phyloP scores from a whole-genome alignment of 352 stramenopile genomes.

The Blastocystis sp. region DNA sequence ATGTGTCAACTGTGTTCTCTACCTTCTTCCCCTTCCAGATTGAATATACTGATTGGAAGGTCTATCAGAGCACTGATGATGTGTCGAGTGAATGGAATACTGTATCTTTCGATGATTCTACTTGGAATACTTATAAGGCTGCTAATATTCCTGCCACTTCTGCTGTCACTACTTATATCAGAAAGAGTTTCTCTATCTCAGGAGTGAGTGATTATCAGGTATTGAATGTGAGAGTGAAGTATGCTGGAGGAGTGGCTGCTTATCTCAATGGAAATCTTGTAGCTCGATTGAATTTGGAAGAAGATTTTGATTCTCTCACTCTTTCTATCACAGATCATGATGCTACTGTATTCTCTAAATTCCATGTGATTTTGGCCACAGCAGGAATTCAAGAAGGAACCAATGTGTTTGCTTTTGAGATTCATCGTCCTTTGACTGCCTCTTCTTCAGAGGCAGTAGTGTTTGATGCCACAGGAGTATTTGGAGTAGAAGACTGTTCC shows the following conservation, averaged over 20 bases:
- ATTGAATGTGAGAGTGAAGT: constrained; percentile 32
- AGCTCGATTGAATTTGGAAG: constrained; percentile 23
- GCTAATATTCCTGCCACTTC: not conserved
- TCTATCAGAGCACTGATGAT: not conserved
- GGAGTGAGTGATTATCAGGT: constrained; percentile 27
- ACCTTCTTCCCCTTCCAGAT: constrained; percentile 33
- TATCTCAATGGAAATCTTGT: constrained; percentile 59
- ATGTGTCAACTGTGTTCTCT: not conserved
- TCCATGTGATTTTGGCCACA: constrained; percentile 31
- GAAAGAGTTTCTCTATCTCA: constrained; percentile 14
- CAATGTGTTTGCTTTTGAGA: constrained; percentile 53
- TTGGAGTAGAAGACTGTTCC: constrained; percentile 30
- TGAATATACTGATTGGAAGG: not conserved
- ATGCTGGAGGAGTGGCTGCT: constrained; percentile 40
- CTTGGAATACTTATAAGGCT: not conserved
- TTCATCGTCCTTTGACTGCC: not conserved
- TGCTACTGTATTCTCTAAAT: constrained; percentile 40
- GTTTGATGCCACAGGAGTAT: constrained; percentile 41
- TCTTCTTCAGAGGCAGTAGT: not conserved
- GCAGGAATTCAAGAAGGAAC: not conserved
- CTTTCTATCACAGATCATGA: not conserved
- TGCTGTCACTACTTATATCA: not conserved
- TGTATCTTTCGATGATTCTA: not conserved
- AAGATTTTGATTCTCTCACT: not conserved
- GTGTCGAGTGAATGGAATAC: not conserved